phyloP scores from a whole-genome alignment of 148 eudicot genomes.

The Salicornia ramosissima region DNA sequence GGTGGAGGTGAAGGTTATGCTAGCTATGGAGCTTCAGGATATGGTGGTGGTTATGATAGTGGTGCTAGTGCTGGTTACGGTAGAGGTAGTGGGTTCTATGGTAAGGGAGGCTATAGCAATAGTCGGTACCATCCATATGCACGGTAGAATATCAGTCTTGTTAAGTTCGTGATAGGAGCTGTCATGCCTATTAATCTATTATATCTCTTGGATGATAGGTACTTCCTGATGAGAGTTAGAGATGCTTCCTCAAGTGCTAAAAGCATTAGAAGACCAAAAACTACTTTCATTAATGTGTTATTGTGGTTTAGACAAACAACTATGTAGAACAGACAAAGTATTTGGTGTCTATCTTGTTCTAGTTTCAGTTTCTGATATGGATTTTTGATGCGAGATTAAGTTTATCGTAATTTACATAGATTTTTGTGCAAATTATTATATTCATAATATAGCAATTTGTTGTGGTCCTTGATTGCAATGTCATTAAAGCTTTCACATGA shows the following conservation, averaged over 20 bases:
- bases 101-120: slow-evolving; percentile 65
- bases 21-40: slow-evolving; percentile 48
- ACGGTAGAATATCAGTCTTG: slow-evolving; percentile 31
- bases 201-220: slow-evolving; percentile 29
- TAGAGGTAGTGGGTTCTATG: slow-evolving; percentile 49
- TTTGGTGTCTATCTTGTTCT: slow-evolving; percentile 15
- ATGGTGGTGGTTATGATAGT: slow-evolving; percentile 36
- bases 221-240: slow-evolving; percentile 33
- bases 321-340: slow-evolving; percentile 15
- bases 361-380: slow-evolving; percentile 9
- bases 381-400: slow-evolving; percentile 8
- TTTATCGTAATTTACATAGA: slow-evolving; percentile 20
- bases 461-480: neutral
- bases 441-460: neutral
- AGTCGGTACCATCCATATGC: slow-evolving; percentile 55
- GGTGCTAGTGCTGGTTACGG: slow-evolving; percentile 43
- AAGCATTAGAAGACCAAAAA: slow-evolving; percentile 30
- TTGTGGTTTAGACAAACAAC: slow-evolving; percentile 20
- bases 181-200: slow-evolving; percentile 23
- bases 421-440: slow-evolving; percentile 8
- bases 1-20: slow-evolving; percentile 45
- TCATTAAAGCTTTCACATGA: neutral
- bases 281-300: slow-evolving; percentile 16
- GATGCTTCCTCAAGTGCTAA: slow-evolving; percentile 29
- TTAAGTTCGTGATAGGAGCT: slow-evolving; percentile 49